phyloP scores from a whole-genome alignment of 306 rosid species.

The Cyamopsis tetragonoloba region DNA sequence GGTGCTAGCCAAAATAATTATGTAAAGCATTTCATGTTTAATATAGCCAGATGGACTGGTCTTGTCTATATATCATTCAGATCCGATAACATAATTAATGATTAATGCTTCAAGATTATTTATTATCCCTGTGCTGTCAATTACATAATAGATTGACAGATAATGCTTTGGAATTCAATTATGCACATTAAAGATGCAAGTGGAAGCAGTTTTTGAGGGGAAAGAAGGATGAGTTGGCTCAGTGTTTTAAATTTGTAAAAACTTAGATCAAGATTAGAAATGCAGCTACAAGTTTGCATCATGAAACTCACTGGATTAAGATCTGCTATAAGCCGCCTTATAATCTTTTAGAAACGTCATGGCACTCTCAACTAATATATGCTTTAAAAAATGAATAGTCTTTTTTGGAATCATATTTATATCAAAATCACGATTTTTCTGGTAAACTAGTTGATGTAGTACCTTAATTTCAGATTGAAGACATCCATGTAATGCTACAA shows the following conservation, averaged over 20 bases:
- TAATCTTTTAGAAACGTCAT: background rate
- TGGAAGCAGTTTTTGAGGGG: background rate
- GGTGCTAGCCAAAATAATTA: background rate
- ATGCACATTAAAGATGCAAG: background rate
- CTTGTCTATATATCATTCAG: background rate
- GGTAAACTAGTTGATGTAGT: background rate
- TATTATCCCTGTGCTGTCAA: slow-evolving; percentile 24
- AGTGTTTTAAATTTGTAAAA: background rate
- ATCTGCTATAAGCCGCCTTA: too few species aligned
- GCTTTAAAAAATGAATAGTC: background rate
- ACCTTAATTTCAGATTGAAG: slow-evolving; percentile 83
- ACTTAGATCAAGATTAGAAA: background rate
- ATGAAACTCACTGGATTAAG: background rate
- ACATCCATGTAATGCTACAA: slow-evolving; percentile 90
- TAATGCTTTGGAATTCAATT: slow-evolving; percentile 4
- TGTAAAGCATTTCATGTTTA: background rate
- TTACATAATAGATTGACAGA: slow-evolving; percentile 8
- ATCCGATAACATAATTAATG: background rate
- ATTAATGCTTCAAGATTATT: background rate
- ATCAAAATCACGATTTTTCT: background rate
- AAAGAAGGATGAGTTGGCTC: background rate
- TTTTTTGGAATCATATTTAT: background rate
- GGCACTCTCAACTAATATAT: background rate
- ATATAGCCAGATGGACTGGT: background rate
- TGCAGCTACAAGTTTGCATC: background rate